Evolutionary conservation across 2,329 filamentous ascomycete genomes (phyloP), one percentile per base, ranked within the genome.

Genomic region (Hypoxylon sp.): DNA sequence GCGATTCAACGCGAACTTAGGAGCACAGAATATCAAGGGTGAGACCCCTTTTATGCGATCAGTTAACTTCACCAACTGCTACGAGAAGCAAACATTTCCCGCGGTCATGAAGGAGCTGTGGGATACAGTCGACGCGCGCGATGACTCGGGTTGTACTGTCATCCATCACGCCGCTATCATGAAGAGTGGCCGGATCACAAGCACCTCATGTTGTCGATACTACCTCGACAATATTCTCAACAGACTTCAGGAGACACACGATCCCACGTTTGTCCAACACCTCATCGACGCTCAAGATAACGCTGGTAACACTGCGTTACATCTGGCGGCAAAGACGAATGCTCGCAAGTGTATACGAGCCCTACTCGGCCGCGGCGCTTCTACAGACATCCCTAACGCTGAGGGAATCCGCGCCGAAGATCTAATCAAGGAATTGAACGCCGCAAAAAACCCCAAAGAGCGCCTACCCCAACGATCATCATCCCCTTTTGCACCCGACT

Each of bases 1-100:
- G 73, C 87, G 89, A 43, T 93, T 94, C 67, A 91, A 92, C 45
- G 94, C 95, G 10, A 89, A 89, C 67, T 84, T 93, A 14, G 88
- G 89, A 30, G 89, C 90, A 2, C 86, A 91, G 59, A 94, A 94
- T 62, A 82, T 87, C 48, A 84, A 89, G 19, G 91, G 91, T 63
- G 95, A 98, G 80, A 98, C 96, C 0, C 95, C 96, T 0, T 87
- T 99, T 36, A 98, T 99, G 89, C 91, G 94, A 46, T 92, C 93
- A 5, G 94, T 98, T 61, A 89, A 97, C 77, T 99, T 98, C 79
- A 98, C 95, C 49, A 99, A 99, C 79, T 97, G 96, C 78, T 96
- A 91, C 79, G 96, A 98, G 79, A 97, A 96, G 81, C 89, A 93
- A 72, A 94, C 93, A 0, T 98, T 98, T 81, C 92, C 93, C 0